phyloP scores from a whole-genome alignment of 2,329 filamentous ascomycete species.

The Botrytis elliptica region DNA sequence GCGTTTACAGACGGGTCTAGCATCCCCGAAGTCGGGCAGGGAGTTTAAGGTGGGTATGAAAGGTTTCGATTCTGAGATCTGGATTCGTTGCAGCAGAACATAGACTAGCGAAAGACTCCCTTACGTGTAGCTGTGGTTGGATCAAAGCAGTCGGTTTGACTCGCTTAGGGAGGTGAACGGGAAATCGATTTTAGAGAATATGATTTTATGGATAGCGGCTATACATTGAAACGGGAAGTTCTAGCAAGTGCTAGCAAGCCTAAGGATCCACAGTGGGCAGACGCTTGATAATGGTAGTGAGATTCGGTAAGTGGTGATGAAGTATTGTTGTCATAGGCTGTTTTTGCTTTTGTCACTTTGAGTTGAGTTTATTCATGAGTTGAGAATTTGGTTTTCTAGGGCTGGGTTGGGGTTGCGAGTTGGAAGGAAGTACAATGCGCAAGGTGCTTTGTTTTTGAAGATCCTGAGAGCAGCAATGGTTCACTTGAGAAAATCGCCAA shows the following conservation, averaged over 20 bases:
- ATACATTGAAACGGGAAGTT: too few species aligned
- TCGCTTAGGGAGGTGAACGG: not conserved
- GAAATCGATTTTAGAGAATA: not conserved
- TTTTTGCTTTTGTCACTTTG: not conserved
- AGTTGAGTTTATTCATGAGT: not conserved
- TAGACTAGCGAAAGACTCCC: too few species aligned
- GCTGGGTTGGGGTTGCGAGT: not conserved
- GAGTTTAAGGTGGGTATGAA: not conserved
- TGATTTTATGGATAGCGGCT: too few species aligned
- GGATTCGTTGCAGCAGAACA: not conserved
- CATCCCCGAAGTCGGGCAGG: not conserved
- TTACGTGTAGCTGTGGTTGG: too few species aligned
- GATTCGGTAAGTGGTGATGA: not conserved
- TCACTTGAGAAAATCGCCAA: not conserved
- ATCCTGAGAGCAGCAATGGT: not conserved
- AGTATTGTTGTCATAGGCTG: not conserved
- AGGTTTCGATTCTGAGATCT: not conserved
- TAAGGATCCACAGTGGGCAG: too few species aligned
- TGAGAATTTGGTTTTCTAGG: not conserved
- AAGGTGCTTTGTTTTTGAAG: not conserved
- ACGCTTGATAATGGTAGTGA: not conserved
- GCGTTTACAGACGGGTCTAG: fast-evolving
- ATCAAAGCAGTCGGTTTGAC: too few species aligned
- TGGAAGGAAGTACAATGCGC: not conserved
- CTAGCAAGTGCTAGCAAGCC: not conserved